Conservation (phyloP, 1,139 yeast genomes). For the Kodamaea ohmeri region DNA sequence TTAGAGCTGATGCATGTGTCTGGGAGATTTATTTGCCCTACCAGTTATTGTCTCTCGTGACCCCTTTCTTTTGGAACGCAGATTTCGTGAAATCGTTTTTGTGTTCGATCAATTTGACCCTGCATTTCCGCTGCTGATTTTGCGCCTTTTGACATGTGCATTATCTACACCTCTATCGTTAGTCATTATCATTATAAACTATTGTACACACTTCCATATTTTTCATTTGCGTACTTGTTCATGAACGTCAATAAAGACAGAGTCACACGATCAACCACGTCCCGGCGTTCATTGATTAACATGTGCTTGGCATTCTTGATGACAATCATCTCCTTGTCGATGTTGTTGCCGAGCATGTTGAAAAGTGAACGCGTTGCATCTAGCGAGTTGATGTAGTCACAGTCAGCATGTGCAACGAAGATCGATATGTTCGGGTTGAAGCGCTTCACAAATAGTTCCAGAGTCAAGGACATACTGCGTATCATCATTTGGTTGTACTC, state of each 20-base stretch:
- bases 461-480: conserved; percentile 55
- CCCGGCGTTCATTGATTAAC: conserved; percentile 9
- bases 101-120: too few relatives aligned
- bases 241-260: conserved; percentile 6
- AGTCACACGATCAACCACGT: conserved; percentile 6
- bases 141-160: not conserved
- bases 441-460: conserved; percentile 39
- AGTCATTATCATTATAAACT: conserved; percentile 4
- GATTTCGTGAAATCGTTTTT: too few relatives aligned
- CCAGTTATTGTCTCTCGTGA: too few relatives aligned
- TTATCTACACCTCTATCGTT: not conserved
- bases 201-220: conserved; percentile 10
- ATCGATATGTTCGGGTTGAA: conserved; percentile 43
- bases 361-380: conserved; percentile 51
- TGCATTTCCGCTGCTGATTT: not conserved
- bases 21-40: too few relatives aligned
- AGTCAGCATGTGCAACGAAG: conserved; percentile 33
- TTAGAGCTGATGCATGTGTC: too few relatives aligned
- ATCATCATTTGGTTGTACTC: conserved; percentile 61
- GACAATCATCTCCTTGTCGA: conserved; percentile 23
- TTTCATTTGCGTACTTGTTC: conserved; percentile 9
- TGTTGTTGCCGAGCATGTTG: conserved; percentile 30
- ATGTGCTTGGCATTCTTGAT: conserved; percentile 10
- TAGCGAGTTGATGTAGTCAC: conserved; percentile 51
- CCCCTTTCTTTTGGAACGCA: too few relatives aligned